These are phyloP conservation scores for Oryza glaberrima DNA, from an alignment of 176 grass and related monocot species.

Conservation along the genomic window DNA sequence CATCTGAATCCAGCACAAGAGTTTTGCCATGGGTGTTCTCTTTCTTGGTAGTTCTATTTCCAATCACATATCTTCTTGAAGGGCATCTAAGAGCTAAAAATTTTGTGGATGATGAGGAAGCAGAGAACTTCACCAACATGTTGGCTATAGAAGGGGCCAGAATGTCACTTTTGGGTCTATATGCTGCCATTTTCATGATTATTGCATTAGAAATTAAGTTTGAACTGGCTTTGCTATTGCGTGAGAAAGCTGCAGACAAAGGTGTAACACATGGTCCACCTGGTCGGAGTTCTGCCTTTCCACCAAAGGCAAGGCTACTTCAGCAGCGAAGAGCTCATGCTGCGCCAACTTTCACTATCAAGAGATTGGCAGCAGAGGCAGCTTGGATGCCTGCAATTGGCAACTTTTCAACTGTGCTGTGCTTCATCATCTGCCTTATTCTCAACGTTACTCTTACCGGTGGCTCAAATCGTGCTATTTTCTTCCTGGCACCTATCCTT, in stretches of 20 bases:
- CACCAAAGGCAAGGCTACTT: slow-evolving; percentile 83
- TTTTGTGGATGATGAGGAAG: slow-evolving; percentile 80
- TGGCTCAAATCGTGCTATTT: slow-evolving; percentile 93
- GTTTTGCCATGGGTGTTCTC: slow-evolving; percentile 97
- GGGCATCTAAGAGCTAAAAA: slow-evolving; percentile 81
- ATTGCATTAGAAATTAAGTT: slow-evolving; percentile 94
- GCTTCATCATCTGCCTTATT: slow-evolving; percentile 88
- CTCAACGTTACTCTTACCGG: slow-evolving; percentile 86
- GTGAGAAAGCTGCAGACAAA: slow-evolving; percentile 69
- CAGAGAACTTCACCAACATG: slow-evolving; percentile 83
- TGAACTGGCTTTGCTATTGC: slow-evolving; percentile 81
- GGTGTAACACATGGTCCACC: slow-evolving; percentile 49
- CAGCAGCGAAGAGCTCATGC: slow-evolving; percentile 82
- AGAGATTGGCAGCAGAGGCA: slow-evolving; percentile 91
- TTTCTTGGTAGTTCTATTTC: slow-evolving; percentile 81
- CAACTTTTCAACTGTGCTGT: slow-evolving; percentile 84
- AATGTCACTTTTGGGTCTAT: slow-evolving; percentile 92
- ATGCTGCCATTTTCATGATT: slow-evolving; percentile 98
- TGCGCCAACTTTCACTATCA: slow-evolving; percentile 89
- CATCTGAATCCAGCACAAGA: slow-evolving; percentile 92
- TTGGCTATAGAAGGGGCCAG: slow-evolving; percentile 93
- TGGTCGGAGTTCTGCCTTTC: slow-evolving; percentile 58
- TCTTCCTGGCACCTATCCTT: slow-evolving; percentile 91
- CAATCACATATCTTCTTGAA: slow-evolving; percentile 95
- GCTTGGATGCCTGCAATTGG: slow-evolving; percentile 98